phyloP scores from a whole-genome alignment of 2,329 filamentous ascomycete genomes.

The Botrytis tulipae region DNA sequence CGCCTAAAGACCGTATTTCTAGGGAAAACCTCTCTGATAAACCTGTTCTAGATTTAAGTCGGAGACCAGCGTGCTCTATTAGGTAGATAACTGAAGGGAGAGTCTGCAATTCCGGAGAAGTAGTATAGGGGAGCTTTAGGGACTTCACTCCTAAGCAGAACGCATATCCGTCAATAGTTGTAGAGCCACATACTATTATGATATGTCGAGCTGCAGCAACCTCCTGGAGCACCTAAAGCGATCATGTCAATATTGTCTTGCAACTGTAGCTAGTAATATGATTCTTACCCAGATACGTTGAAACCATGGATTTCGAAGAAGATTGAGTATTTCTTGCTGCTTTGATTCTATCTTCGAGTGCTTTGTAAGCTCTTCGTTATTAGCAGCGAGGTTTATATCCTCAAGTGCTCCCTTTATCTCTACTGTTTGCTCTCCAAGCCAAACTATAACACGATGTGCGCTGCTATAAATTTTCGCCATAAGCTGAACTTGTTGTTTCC shows the following conservation, averaged over 20 bases:
- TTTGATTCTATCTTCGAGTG: no score
- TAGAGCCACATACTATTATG: neutral
- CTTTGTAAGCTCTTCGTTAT: fast-evolving
- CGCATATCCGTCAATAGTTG: neutral
- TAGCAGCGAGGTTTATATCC: neutral
- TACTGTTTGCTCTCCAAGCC: neutral
- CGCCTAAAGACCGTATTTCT: neutral
- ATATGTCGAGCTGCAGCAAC: neutral
- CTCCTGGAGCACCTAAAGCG: neutral
- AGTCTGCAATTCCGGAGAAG: no score
- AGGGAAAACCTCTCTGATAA: fast-evolving
- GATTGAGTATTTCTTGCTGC: fast-evolving
- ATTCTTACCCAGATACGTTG: neutral
- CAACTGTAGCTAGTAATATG: fast-evolving
- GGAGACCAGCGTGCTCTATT: neutral
- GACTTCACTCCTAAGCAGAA: neutral
- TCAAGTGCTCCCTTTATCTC: neutral
- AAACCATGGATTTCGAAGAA: neutral
- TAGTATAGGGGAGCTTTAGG: fast-evolving
- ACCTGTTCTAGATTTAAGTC: neutral
- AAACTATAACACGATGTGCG: neutral
- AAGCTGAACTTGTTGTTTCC: neutral
- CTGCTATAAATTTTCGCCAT: neutral
- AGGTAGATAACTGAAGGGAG: fast-evolving
- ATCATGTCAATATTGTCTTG: fast-evolving